Percentiles rank a stretch among this genome's conserved stretches.
These are phyloP conservation scores for Rhizophora apiculata DNA, from an alignment of 345 rosid species.

Conservation along the genomic window DNA sequence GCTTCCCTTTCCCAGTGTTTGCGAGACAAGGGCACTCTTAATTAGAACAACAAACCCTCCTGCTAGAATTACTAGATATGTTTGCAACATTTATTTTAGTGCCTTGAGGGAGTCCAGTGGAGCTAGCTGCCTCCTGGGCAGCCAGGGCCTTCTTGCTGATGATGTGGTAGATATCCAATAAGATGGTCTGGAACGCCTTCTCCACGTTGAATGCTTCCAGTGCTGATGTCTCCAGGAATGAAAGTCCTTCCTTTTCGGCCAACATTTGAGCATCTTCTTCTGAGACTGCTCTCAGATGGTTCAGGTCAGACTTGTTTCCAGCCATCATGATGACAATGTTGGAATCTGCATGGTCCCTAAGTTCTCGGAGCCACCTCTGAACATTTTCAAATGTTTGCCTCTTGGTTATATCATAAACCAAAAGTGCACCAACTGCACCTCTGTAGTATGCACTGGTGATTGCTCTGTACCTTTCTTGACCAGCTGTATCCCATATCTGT, in stretches of 20 bases:
- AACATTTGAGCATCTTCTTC: constrained; percentile 37
- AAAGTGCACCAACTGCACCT: constrained; percentile 66
- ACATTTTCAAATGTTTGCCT: constrained; percentile 61
- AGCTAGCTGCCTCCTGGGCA: constrained; percentile 45
- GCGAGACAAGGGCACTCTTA: constrained; percentile 1
- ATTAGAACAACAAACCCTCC: constrained; percentile 57
- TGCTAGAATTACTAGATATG: constrained; percentile 36
- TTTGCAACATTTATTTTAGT: constrained; percentile 60
- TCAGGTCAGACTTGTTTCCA: constrained; percentile 63
- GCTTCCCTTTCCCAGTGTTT: neutral
- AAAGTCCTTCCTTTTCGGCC: constrained; percentile 48
- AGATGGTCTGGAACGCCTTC: constrained; percentile 57
- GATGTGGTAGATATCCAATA: constrained; percentile 54
- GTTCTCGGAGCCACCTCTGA: constrained; percentile 60
- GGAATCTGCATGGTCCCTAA: constrained; percentile 68
- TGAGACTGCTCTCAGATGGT: constrained; percentile 45
- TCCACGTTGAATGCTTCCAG: constrained; percentile 54
- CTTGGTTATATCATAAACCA: constrained; percentile 69
- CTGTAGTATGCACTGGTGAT: constrained; percentile 73
- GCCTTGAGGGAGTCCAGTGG: constrained; percentile 53
- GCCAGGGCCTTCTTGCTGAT: constrained; percentile 65
- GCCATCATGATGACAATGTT: constrained; percentile 72
- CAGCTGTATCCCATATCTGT: constrained; percentile 77
- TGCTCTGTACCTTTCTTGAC: constrained; percentile 68
- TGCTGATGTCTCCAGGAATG: constrained; percentile 64